Percentiles rank a stretch among this genome's conserved stretches.
Conservation (phyloP, 2,329 filamentous ascomycete species). For the Neopestalotiopsis rosae region DNA sequence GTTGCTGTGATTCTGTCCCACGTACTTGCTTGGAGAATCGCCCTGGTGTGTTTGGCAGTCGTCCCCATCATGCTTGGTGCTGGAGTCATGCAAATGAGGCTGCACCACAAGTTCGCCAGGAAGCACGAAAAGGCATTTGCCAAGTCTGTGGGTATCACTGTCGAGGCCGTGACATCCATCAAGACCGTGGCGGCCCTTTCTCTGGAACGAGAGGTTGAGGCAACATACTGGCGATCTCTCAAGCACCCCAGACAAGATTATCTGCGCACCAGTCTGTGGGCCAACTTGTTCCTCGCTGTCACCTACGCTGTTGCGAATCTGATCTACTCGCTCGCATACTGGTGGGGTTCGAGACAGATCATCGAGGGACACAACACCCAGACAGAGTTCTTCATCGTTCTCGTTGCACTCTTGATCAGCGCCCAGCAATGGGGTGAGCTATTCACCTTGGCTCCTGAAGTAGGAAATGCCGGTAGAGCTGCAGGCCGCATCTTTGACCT, state of each 20-base stretch:
- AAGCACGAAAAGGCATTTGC: conserved; percentile 69
- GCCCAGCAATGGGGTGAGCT: conserved; percentile 77
- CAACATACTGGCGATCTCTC: conserved; percentile 58
- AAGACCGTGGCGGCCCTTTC: conserved; percentile 66
- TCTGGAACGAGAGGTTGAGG: conserved; percentile 55
- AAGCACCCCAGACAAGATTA: conserved; percentile 59
- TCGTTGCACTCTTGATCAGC: conserved; percentile 73
- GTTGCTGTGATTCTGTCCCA: conserved; percentile 72
- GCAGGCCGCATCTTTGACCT: conserved; percentile 61
- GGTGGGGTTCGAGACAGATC: conserved; percentile 79
- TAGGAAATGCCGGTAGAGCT: conserved; percentile 70
- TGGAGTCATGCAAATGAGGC: conserved; percentile 71
- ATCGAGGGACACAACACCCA: conserved; percentile 66
- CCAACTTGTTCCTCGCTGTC: conserved; percentile 66
- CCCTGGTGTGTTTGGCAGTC: conserved; percentile 71
- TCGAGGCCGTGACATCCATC: conserved; percentile 70
- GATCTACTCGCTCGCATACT: conserved; percentile 78
- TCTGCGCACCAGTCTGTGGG: conserved; percentile 51
- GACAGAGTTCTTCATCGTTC: conserved; percentile 77
- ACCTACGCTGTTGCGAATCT: conserved; percentile 67
- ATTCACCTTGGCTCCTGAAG: conserved; percentile 76
- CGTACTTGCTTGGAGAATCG: conserved; percentile 78
- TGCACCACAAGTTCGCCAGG: conserved; percentile 66
- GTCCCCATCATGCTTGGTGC: conserved; percentile 73
- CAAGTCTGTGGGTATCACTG: conserved; percentile 66